These are phyloP conservation scores for Fallopia convolvulus DNA, from an alignment of 148 eudicot species.

Conservation along the genomic window DNA sequence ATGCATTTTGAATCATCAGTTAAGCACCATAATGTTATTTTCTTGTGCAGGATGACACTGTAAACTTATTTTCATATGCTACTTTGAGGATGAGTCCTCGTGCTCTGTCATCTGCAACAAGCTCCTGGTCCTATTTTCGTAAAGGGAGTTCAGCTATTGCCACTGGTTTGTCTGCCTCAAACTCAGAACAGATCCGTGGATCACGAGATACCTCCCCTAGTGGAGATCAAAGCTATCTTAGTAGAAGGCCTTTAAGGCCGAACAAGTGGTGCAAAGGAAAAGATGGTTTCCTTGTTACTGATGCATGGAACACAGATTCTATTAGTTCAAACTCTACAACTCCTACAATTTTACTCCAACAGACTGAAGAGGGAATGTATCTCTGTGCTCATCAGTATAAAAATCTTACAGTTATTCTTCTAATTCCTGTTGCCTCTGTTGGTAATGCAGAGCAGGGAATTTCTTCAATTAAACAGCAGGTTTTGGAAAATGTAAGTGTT, in stretches of 20 bases:
- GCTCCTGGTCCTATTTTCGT: conserved; percentile 74
- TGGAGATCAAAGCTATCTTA: conserved; percentile 37
- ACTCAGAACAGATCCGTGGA: conserved; percentile 33
- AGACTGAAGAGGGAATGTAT: conserved; percentile 71
- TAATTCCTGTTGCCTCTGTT: conserved; percentile 62
- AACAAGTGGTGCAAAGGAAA: conserved; percentile 83
- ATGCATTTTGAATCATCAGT: background rate
- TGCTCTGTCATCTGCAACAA: conserved; percentile 57
- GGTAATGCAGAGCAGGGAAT: conserved; percentile 59
- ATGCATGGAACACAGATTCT: conserved; percentile 47
- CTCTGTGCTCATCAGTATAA: conserved; percentile 73
- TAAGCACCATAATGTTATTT: background rate
- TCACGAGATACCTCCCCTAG: conserved; percentile 48
- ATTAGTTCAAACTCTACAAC: conserved; percentile 26
- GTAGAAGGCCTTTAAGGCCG: conserved; percentile 63
- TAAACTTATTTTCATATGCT: conserved; percentile 77
- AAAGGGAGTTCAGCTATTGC: conserved; percentile 43
- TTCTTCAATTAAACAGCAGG: conserved; percentile 63
- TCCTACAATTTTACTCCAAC: conserved; percentile 71
- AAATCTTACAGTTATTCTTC: conserved; percentile 66
- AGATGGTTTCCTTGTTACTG: conserved; percentile 79
- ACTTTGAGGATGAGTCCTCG: conserved; percentile 73
- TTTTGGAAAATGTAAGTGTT: conserved; percentile 74
- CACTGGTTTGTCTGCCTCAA: conserved; percentile 34
- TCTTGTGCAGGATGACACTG: conserved; percentile 65